Percentiles rank a stretch among this genome's conserved stretches.
Evolutionary conservation across 2,329 filamentous ascomycete species (phyloP).

Genomic region (Cryphonectria naterciae): DNA sequence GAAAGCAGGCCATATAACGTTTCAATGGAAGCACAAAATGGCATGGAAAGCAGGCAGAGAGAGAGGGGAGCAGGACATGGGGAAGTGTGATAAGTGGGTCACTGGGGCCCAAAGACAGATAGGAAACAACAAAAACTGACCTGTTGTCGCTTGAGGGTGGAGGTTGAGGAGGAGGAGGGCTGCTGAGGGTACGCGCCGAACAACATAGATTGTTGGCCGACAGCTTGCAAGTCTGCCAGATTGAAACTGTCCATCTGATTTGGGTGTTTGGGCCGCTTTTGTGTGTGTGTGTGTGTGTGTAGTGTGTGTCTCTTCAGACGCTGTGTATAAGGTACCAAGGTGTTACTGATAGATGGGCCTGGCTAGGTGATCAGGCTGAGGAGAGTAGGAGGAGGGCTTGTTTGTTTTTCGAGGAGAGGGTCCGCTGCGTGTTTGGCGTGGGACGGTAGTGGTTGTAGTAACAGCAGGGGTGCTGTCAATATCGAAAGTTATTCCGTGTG

Average conservation of each 20-base stretch:
- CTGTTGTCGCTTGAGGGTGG: constrained; percentile 29
- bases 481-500: constrained; percentile 15
- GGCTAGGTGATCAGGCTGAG: constrained; percentile 1
- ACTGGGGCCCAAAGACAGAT: constrained; percentile 6
- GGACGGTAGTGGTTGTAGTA: not conserved
- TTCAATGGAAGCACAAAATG: constrained; percentile 8
- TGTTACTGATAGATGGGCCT: constrained; percentile 5
- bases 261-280: constrained; percentile 3
- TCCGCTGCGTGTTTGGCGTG: not conserved
- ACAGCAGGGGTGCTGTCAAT: constrained; percentile 18
- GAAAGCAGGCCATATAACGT: constrained; percentile 12
- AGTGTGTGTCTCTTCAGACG: not conserved
- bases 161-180: constrained; percentile 4
- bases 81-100: constrained; percentile 12
- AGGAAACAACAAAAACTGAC: constrained; percentile 18
- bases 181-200: constrained; percentile 28
- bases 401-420: constrained; percentile 5
- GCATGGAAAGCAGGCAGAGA: constrained; percentile 16
- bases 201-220: constrained; percentile 27
- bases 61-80: constrained; percentile 6
- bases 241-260: constrained; percentile 29
- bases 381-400: not conserved
- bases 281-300: not conserved
- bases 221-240: constrained; percentile 25
- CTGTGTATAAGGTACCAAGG: not conserved